A percentile compares a stretch with the other conserved stretches of the same genome.
These are phyloP conservation scores for Santalum album DNA, from an alignment of 164 flowering plant species.

Conservation along the genomic window DNA sequence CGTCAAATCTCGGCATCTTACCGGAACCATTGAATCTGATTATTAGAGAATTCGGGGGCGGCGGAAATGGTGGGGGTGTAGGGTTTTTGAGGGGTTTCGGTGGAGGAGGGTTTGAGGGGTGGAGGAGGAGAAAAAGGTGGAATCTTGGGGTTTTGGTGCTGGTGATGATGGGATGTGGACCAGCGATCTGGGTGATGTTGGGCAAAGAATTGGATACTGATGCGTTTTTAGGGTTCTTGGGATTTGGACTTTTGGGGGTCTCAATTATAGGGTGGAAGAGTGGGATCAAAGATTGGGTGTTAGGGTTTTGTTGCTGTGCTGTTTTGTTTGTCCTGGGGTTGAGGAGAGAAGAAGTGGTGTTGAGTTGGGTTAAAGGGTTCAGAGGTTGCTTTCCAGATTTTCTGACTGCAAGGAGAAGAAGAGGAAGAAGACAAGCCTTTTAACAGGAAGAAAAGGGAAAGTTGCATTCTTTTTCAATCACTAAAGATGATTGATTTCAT, in stretches of 20 bases:
- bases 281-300: conserved; percentile 20
- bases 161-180: conserved; percentile 10
- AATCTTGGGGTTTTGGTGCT: conserved; percentile 12
- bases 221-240: conserved; percentile 17
- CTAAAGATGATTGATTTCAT: too few relatives aligned
- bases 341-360: conserved; percentile 15
- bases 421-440: conserved; percentile 10
- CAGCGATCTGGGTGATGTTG: conserved; percentile 10
- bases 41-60: conserved; percentile 24
- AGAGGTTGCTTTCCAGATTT: conserved; percentile 14
- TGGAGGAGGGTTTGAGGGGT: conserved; percentile 27
- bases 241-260: conserved; percentile 17
- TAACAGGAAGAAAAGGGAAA: not conserved
- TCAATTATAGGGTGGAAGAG: conserved; percentile 14
- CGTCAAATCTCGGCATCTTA: conserved; percentile 32
- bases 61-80: conserved; percentile 23
- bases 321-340: conserved; percentile 20
- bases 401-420: conserved; percentile 6
- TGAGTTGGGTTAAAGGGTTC: conserved; percentile 9
- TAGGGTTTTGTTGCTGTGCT: conserved; percentile 25
- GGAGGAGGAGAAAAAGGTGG: conserved; percentile 9
- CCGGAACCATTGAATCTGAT: conserved; percentile 45
- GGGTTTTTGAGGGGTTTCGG: conserved; percentile 30
- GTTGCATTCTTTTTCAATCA: not conserved
- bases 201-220: conserved; percentile 20